A percentile compares a stretch with the other conserved stretches of the same genome.
phyloP scores from a whole-genome alignment of 805 yeast species.

The Cyberlindnera petersonii region DNA sequence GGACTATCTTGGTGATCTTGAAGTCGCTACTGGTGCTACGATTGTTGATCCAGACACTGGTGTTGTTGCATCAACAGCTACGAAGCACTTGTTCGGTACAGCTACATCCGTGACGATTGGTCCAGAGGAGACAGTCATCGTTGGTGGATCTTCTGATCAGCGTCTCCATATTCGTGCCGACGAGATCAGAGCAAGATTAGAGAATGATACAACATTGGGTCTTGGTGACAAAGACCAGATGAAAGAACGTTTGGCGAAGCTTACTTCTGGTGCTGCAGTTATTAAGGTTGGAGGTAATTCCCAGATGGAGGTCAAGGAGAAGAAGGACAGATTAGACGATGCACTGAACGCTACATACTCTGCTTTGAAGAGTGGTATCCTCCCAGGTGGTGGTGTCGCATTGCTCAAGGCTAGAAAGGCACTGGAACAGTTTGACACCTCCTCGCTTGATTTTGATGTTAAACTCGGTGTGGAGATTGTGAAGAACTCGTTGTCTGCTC shows the following conservation, averaged over 20 bases:
- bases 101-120: slow-evolving; percentile 90
- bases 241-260: slow-evolving; percentile 95
- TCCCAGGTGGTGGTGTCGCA: slow-evolving; percentile 99
- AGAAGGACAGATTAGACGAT: slow-evolving; percentile 98
- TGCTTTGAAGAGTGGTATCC: slow-evolving; percentile 96
- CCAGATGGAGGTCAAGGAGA: slow-evolving; percentile 98
- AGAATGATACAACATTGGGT: slow-evolving; percentile 64
- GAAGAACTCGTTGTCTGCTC: slow-evolving; percentile 87
- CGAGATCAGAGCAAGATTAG: slow-evolving; percentile 82
- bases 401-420: slow-evolving; percentile 83
- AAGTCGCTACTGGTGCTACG: slow-evolving; percentile 92
- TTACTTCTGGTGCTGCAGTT: slow-evolving; percentile 98
- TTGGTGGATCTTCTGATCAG: slow-evolving; percentile 92
- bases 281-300: slow-evolving; percentile 96
- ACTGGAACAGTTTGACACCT: slow-evolving; percentile 51
- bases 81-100: slow-evolving; percentile 83
- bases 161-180: slow-evolving; percentile 82
- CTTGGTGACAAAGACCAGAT: slow-evolving; percentile 91
- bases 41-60: slow-evolving; percentile 84
- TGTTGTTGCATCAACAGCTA: slow-evolving; percentile 91
- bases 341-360: slow-evolving; percentile 98
- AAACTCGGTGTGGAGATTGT: slow-evolving; percentile 93
- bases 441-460: slow-evolving; percentile 71
- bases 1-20: slow-evolving; percentile 93
- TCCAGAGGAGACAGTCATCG: slow-evolving; percentile 90